These are phyloP conservation scores for Ascoidea asiatica DNA, from an alignment of 805 yeast genomes.

Conservation along the genomic window DNA sequence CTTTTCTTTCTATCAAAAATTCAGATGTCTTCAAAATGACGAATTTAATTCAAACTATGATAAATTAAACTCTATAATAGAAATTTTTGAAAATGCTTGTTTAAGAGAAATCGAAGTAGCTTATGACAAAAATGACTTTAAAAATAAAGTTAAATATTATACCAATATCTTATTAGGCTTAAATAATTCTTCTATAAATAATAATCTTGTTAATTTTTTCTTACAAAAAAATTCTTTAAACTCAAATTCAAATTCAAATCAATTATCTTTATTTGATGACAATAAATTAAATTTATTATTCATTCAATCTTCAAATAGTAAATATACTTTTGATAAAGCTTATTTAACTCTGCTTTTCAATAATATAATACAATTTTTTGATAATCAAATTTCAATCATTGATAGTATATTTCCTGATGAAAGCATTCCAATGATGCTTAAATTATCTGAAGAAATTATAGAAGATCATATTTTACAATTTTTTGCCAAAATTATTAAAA, in stretches of 20 bases:
- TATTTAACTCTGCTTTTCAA: conserved; percentile 14
- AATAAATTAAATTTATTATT: conserved; percentile 1
- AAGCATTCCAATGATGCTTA: conserved; percentile 24
- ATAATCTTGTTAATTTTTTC: conserved; percentile 24
- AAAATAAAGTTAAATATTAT: conserved; percentile 19
- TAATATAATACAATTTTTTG: conserved; percentile 19
- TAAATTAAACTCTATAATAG: conserved; percentile 39
- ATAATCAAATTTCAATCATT: conserved; percentile 21
- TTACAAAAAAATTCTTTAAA: conserved; percentile 15
- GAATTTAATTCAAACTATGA: conserved; percentile 17
- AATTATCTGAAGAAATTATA: conserved; percentile 23
- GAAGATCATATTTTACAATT: conserved; percentile 21
- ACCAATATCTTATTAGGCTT: conserved; percentile 18
- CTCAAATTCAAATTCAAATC: conserved; percentile 11
- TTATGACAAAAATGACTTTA: conserved; percentile 32
- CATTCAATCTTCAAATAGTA: conserved; percentile 8
- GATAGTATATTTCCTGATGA: conserved; percentile 22
- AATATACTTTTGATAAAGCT: conserved; percentile 12
- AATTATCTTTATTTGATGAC: conserved; percentile 18
- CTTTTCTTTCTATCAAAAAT: conserved; percentile 22
- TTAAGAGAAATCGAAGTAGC: conserved; percentile 54
- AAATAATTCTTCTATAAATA: conserved; percentile 25
- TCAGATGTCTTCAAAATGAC: conserved; percentile 18
- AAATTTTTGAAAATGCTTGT: conserved; percentile 60
- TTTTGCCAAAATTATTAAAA: conserved; percentile 14